Base-by-base conservation (phyloP, 306 rosid species). In the Amphicarpaea edgeworthii region DNA sequence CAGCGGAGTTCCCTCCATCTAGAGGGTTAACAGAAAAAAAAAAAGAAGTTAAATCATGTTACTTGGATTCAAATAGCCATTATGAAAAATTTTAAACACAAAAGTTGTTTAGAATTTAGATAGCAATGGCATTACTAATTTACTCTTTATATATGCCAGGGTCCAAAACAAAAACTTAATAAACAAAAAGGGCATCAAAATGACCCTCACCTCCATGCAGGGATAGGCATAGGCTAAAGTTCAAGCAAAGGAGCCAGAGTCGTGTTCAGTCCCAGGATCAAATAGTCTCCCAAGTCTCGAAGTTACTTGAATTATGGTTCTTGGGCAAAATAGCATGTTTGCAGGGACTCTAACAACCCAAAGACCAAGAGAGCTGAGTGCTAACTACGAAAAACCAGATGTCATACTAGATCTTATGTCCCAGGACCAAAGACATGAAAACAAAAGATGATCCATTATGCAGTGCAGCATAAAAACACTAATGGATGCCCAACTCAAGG, bases 121-220 rank as follows among this genome's bases (percentile, higher is more conserved):
- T 40, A 19, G 70, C n/a, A 40, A 17, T 64, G 12, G 17, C 63
- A 24, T 57, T 12, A 57, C 63, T 12, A 23, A 5, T 24, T 24
- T 57, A 57, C 5, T 57, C 37, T 30, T 1, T 24, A 57, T 57
- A 11, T 55, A 34, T 7, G 23, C 6, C 62, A 64, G n/a, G 15
- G 53, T 65, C 70, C 3, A 65, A 65, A 65, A 65, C 8, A 65
- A 21, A 12, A 41, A 42, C 28, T 62, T 34, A 17, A 38, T 64
- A 41, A 21, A 14, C 32, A 21, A 15, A 65, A 65, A 65, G 71
- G 6, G 23, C 66, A 41, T 16, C 72, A 66, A 5, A 47, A 68
- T 46, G 34, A 41, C 12, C 70, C 70, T 40, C 34, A 40, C 32
- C 70, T 64, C 30, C 32, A 62, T 30, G 37, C 10, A n/a, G n/a